Evolutionary conservation across 371 early-diverging fungal species (phyloP), one percentile per base, ranked within the genome.

Genomic region (Mortierella sp.): DNA sequence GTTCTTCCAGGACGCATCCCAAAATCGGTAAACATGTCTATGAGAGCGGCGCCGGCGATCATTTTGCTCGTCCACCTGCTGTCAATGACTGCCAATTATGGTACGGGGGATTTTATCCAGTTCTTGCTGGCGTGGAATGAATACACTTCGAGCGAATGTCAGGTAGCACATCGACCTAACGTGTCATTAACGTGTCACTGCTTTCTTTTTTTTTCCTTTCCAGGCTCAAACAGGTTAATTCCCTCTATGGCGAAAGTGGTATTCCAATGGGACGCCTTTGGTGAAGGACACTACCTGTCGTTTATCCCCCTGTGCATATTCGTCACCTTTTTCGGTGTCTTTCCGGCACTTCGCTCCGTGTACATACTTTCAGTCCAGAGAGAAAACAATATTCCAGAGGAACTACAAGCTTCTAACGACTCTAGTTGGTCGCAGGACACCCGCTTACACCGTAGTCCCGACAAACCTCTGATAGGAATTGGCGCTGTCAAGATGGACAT

Each of bases 1-100:
- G 75, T 78, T 63, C 45, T 68, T 4, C 82, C 76, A 38, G 78
- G 76, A 3, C 31, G 26, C 9, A 10, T 63, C 34, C 65, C 38
- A 11, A 63, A 34, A 63, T 63, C 21, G 21, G 65, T 21, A 34
- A 19, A 63, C 38, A 63, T 63, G 65, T 3, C 65, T 19, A 21
- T 63, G 34, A 21, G 21, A 8, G 38, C 65, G 47, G 54, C 31
- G 13, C 72, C 74, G 11, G 42, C 57, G 14, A 48, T 77, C 7
- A 70, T 73, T 52, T 11, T 77, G 54, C 0, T 47, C 21, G 47
- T 38, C 6, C 31, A 11, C 9, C 16, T 31, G 5, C 14, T 80
- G 10, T 11, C 45, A 19, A 21, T 50, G 19, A 13, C 42, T 14
- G 31, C 31, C 44, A 13, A 52, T 26, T 57, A 24, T 38, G 80